Evolutionary conservation across 495 filamentous ascomycete species (phyloP), one percentile per base, ranked within the genome.

Genomic region (Chaetomidium leptoderma): DNA sequence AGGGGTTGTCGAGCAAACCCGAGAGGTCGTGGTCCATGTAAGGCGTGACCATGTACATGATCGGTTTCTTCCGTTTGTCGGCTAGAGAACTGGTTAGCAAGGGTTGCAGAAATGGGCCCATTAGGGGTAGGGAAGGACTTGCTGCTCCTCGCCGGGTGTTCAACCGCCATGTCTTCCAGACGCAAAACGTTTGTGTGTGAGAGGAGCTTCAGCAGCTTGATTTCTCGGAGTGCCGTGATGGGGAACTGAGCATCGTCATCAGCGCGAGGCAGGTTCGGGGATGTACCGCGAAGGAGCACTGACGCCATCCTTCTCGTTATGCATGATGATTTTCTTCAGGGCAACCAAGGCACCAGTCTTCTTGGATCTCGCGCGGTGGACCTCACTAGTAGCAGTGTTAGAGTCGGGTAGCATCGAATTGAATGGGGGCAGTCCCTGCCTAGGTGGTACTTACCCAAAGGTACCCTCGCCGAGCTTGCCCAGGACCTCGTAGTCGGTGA

Each of bases 11-110:
- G 59, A 99, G 82, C 14, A 99, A 82, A 53, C 93, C 93, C 17
- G 92, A 95, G 6, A 99, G 80, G 69, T 99, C 93, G 69, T 99
- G 93, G 64, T 97, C 93, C 92, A 97, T 96, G 69, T 97, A 99
- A 32, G 92, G 92, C 24, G 86, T 95, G 50, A 97, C 93, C 93
- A 99, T 99, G 69, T 96, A 97, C 80, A 97, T 88, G 69, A 90
- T 89, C 0, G 89, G 86, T 57, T 87, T 84, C 71, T 91, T 93
- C 47, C 84, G 81, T 63, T 88, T 90, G 69, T 92, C 88, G 47
- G 76, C 81, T 83, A 61, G 14, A 55, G 66, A 50, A 48, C 4
- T 26, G 0, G 37, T 60, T 56, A 53, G 45, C 40, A 14, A 46
- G 14, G 14, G 17, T 17, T 11, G 39, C 33, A n/a, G 21, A 2